These are phyloP conservation scores for Phytophthora vignae DNA, from an alignment of 352 stramenopile genomes.

Conservation along the genomic window DNA sequence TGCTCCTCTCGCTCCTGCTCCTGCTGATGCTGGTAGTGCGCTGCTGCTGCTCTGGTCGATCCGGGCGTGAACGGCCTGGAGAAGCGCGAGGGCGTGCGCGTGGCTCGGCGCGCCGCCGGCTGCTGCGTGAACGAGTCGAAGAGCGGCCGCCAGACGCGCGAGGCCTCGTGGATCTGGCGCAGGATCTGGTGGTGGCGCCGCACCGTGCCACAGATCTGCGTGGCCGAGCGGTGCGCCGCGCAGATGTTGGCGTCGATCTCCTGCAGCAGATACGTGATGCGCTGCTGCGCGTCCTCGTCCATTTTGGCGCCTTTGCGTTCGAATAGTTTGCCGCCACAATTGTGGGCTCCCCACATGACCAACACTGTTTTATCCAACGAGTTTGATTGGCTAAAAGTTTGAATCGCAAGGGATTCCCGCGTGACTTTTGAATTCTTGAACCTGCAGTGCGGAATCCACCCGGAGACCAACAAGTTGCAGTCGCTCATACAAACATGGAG, in stretches of 20 bases:
- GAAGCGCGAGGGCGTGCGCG: constrained; percentile 53
- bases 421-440: constrained; percentile 28
- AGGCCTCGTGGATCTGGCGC: constrained; percentile 74
- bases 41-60: constrained; percentile 13
- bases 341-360: constrained; percentile 7
- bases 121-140: constrained; percentile 77
- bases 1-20: constrained; percentile 25
- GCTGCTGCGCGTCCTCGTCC: constrained; percentile 81
- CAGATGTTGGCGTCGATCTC: constrained; percentile 89
- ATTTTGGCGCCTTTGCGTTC: constrained; percentile 50
- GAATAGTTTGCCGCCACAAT: constrained; percentile 26
- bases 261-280: constrained; percentile 85
- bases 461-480: constrained; percentile 6
- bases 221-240: constrained; percentile 77
- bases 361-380: constrained; percentile 10
- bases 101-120: constrained; percentile 44
- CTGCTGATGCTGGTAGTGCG: background rate
- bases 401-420: constrained; percentile 5
- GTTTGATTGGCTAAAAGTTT: background rate
- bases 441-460: constrained; percentile 39
- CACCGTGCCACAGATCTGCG: constrained; percentile 77
- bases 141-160: constrained; percentile 79
- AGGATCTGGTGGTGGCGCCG: constrained; percentile 80
- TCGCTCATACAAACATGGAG: constrained; percentile 37
- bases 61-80: constrained; percentile 37